Base-by-base conservation (phyloP, 2,329 filamentous ascomycete genomes). In the Pyrenophora teres region DNA sequence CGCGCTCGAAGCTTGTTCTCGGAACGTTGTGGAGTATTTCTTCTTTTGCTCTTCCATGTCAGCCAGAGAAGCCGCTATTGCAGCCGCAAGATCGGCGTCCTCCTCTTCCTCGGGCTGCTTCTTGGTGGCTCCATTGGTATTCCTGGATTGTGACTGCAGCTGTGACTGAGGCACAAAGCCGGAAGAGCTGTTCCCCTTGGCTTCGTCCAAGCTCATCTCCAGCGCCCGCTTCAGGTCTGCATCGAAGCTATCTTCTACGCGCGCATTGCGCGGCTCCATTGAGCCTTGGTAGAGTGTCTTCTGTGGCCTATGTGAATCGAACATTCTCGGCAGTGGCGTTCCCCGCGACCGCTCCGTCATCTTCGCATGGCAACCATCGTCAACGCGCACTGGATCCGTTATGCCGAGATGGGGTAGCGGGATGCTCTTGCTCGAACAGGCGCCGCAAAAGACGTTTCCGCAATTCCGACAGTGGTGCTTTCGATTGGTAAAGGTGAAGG, bases 31-130 rank as follows among this genome's bases (percentile, higher is more conserved):
- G 1, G 92, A 86, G 71, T 97, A 92, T 62, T 87, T 87, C 76
- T 93, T 88, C 80, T 99, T 97, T 72, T 99, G 93, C 73, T 97
- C 90, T 74, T 99, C 94, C 91, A 97, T 97, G 69, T 99, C 94
- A 19, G 90, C 89, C 52, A 99, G 73, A 4, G 94, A 97, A 15
- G 95, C 92, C 31, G 92, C 93, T 69, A 99, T 97, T 3, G 94
- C 94, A 21, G 93, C 92, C 71, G 94, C 95, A 23, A 99, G 77
- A 66, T 97, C 93, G 0, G 90, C 88, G 68, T 99, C 94, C 48
- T 97, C 92, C 50, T 96, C 92, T 46, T 96, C 91, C 2, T 83
- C 84, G 8, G 72, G 59, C 58, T 63, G 66, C 56, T 69, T 68
- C 56, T 68, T 68, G 1, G 67, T 49, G 12, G 64, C 60, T 12